A percentile compares a stretch with the other conserved stretches of the same genome.
phyloP scores from a whole-genome alignment of 352 stramenopile species.

The Thalassiosira mediterranea region DNA sequence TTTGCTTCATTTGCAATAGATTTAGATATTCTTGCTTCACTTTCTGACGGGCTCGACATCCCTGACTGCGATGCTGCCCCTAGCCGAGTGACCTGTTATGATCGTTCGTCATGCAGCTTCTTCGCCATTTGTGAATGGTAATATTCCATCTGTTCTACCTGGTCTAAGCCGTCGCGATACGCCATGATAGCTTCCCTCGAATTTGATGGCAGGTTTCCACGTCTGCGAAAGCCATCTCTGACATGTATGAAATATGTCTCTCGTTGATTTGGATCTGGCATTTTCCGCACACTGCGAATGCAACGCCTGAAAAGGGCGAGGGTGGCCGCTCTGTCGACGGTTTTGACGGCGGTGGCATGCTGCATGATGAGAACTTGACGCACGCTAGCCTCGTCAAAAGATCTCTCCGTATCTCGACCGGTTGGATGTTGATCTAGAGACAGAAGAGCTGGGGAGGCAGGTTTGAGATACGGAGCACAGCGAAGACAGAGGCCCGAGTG shows the following conservation, averaged over 20 bases:
- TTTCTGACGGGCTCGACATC: not conserved
- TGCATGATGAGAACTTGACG: no score
- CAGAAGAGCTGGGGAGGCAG: no score
- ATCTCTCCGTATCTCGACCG: no score
- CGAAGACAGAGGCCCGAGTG: no score
- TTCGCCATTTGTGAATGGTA: constrained; percentile 47
- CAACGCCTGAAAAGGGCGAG: constrained; percentile 41
- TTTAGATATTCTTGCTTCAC: not conserved
- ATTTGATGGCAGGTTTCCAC: constrained; percentile 18
- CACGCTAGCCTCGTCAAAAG: no score
- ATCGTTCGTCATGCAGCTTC: constrained; percentile 15
- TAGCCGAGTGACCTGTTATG: not conserved
- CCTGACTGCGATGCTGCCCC: not conserved
- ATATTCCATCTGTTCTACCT: constrained; percentile 61
- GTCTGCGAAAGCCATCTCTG: constrained; percentile 44
- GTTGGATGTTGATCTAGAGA: no score
- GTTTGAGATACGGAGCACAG: no score
- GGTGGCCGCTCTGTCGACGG: constrained; percentile 14
- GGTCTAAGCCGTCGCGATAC: constrained; percentile 44
- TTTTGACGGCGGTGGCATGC: no score
- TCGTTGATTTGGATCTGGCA: constrained; percentile 45
- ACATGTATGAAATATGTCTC: constrained; percentile 42
- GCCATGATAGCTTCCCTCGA: constrained; percentile 41
- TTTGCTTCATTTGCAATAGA: not conserved
- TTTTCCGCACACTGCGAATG: constrained; percentile 34